phyloP scores from a whole-genome alignment of 192 early-diverging fungal species.

The Entomortierella chlamydospora region DNA sequence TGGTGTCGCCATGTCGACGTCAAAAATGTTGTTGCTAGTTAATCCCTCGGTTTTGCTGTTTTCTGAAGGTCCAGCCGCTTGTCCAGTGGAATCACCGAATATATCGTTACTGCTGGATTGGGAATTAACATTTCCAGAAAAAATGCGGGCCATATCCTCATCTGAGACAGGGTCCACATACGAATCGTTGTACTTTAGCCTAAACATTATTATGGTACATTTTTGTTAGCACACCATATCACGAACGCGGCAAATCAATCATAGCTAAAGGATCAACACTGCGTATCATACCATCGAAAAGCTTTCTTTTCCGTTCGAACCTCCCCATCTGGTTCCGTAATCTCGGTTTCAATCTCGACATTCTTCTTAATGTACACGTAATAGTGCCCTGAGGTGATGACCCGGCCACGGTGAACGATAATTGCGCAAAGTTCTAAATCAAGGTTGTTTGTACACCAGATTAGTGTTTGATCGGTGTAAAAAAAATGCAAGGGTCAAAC shows the following conservation, averaged over 20 bases:
- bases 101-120: neutral
- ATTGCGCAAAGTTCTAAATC: constrained; percentile 41
- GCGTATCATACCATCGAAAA: constrained; percentile 20
- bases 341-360: constrained; percentile 26
- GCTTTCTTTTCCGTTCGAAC: constrained; percentile 13
- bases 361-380: constrained; percentile 43
- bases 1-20: constrained; percentile 33
- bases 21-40: neutral
- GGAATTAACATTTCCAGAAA: constrained; percentile 28
- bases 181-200: constrained; percentile 49
- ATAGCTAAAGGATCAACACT: neutral
- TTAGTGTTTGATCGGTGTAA: neutral
- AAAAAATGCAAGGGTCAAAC: neutral
- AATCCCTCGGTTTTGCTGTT: neutral
- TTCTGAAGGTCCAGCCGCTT: neutral
- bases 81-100: neutral
- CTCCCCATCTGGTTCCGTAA: constrained; percentile 32
- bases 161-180: constrained; percentile 26
- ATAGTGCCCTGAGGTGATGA: constrained; percentile 42
- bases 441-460: neutral
- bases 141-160: constrained; percentile 28
- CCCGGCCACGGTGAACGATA: constrained; percentile 40
- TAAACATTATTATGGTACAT: neutral
- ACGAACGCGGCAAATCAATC: neutral
- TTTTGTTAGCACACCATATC: neutral